Percentiles rank a stretch among this genome's conserved stretches.
Conservation (phyloP, 257 asterid species). For the Gentiana straminea region DNA sequence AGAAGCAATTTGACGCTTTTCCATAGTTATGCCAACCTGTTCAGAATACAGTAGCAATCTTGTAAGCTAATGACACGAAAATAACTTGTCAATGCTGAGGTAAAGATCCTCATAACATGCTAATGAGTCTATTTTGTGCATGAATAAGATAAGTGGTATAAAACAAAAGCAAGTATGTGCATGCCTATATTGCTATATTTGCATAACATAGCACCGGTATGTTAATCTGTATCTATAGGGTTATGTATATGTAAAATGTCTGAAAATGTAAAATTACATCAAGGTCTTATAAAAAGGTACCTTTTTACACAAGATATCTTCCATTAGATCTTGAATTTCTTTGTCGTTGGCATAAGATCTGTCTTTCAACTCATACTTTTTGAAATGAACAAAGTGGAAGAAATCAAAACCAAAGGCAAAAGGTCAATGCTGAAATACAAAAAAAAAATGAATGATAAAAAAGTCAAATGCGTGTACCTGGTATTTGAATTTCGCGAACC, state of each 20-base stretch:
- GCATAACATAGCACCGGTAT: no score
- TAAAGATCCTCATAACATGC: no score
- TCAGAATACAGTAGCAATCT: neutral
- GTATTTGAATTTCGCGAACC: conserved; percentile 72
- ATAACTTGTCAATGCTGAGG: no score
- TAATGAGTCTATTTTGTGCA: no score
- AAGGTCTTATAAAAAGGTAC: conserved; percentile 19
- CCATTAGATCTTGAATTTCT: conserved; percentile 50
- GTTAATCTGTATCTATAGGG: no score
- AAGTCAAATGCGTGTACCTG: conserved; percentile 38
- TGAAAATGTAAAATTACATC: no score
- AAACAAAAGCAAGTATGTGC: no score
- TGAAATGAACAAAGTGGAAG: no score
- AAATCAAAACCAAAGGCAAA: no score
- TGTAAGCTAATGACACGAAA: neutral
- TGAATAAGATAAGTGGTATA: no score
- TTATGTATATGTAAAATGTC: no score
- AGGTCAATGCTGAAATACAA: neutral
- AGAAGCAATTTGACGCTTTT: conserved; percentile 77
- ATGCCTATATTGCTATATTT: no score
- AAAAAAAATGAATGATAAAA: neutral
- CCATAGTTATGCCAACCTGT: conserved; percentile 82
- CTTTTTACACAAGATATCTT: conserved; percentile 76
- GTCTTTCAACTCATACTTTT: conserved; percentile 63
- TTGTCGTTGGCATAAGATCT: conserved; percentile 47